phyloP scores from a whole-genome alignment of 306 rosid species.

The Quercus aquifolioides region DNA sequence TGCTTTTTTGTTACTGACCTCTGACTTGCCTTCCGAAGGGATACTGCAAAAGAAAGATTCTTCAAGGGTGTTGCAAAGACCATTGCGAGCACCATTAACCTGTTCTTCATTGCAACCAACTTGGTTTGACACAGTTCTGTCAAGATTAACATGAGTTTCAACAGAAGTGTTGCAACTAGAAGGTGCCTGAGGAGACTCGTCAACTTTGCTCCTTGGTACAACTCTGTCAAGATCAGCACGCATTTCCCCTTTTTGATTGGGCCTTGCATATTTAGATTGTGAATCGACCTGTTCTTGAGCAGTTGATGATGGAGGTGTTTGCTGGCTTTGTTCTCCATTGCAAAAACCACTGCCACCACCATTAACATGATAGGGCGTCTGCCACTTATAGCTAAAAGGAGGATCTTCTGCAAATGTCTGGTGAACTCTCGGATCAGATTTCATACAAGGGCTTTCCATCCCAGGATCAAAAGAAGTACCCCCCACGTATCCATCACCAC shows the following conservation, averaged over 20 bases:
- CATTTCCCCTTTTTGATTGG: slow-evolving; percentile 17
- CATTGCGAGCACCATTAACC: not conserved
- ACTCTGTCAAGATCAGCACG: slow-evolving; percentile 13
- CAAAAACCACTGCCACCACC: slow-evolving; percentile 21
- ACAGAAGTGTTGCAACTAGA: slow-evolving; percentile 23
- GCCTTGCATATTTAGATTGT: slow-evolving; percentile 17
- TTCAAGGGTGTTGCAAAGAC: slow-evolving; percentile 1
- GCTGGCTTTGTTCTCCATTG: slow-evolving; percentile 15
- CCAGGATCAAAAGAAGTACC: slow-evolving; percentile 14
- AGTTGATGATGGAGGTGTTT: slow-evolving; percentile 18
- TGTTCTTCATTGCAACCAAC: not conserved
- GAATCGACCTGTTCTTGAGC: slow-evolving; percentile 26
- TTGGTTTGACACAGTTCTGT: not conserved
- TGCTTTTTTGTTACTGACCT: slow-evolving; percentile 5
- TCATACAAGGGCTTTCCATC: slow-evolving; percentile 14
- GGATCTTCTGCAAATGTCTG: slow-evolving; percentile 25
- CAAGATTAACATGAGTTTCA: slow-evolving; percentile 21
- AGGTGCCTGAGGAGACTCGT: not conserved
- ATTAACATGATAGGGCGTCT: slow-evolving; percentile 9
- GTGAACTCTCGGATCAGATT: slow-evolving; percentile 28
- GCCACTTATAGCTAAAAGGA: slow-evolving; percentile 13
- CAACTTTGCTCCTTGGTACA: slow-evolving; percentile 16
- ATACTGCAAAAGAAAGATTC: not conserved
- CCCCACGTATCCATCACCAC: slow-evolving; percentile 16
- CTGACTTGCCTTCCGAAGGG: not conserved